Evolutionary conservation across 345 rosid genomes (phyloP).

Genomic region (Populus davidiana): DNA sequence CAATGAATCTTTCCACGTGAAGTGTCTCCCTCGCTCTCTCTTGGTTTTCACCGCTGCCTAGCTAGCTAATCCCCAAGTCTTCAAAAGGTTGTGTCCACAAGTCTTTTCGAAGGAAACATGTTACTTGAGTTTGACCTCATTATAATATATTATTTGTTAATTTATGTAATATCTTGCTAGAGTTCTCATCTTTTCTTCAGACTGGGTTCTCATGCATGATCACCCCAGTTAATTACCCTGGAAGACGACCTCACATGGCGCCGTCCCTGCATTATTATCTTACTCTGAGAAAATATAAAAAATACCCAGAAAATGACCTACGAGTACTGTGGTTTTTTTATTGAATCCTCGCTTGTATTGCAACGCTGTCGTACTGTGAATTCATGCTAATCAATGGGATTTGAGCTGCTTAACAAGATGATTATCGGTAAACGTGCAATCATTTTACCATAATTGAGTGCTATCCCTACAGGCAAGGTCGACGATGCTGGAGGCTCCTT

Average conservation of each 20-base stretch:
- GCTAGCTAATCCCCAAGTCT: neutral
- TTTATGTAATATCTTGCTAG: too few relatives aligned
- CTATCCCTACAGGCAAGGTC: neutral
- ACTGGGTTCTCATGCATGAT: neutral
- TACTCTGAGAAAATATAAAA: neutral
- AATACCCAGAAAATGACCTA: neutral
- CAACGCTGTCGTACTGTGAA: neutral
- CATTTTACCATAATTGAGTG: conserved; percentile 32
- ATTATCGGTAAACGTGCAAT: conserved; percentile 31
- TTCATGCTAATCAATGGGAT: neutral
- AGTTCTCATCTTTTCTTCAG: neutral
- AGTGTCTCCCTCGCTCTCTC: conserved; percentile 9
- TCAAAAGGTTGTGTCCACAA: neutral
- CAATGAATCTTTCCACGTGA: conserved; percentile 39
- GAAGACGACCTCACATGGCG: neutral
- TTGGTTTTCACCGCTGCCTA: neutral
- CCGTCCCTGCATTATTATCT: neutral
- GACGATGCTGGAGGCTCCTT: neutral
- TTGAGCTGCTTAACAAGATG: neutral
- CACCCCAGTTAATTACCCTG: neutral
- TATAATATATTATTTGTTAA: neutral
- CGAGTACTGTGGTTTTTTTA: too few relatives aligned
- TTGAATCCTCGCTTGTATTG: too few relatives aligned
- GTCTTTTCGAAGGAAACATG: neutral
- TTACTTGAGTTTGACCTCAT: neutral